Evolutionary conservation across 352 stramenopile species (phyloP).

Genomic region (Phytopythium chamaehyphon): DNA sequence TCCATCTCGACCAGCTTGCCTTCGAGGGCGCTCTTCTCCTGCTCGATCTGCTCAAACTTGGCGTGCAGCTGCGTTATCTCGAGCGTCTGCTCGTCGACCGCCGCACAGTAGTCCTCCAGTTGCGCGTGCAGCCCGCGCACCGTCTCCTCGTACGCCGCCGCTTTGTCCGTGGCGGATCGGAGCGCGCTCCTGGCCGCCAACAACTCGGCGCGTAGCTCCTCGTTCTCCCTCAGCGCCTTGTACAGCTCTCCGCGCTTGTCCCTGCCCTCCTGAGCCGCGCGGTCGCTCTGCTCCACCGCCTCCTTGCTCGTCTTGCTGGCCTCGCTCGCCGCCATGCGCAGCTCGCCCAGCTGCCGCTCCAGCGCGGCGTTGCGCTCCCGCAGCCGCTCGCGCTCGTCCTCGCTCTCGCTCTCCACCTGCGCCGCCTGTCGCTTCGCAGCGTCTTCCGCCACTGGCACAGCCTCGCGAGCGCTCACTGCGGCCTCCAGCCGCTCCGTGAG

Average conservation of each 20-base stretch:
- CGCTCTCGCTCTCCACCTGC: slow-evolving; percentile 9
- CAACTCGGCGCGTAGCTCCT: slow-evolving; percentile 44
- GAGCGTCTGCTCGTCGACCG: slow-evolving; percentile 60
- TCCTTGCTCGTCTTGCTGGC: slow-evolving; percentile 28
- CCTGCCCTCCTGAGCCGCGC: slow-evolving; percentile 35
- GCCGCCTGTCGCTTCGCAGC: slow-evolving; percentile 1
- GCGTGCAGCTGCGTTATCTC: slow-evolving; percentile 60
- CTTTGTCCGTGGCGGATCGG: slow-evolving; percentile 29
- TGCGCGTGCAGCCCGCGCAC: slow-evolving; percentile 48
- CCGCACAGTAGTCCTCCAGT: slow-evolving; percentile 42
- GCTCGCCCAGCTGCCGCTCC: slow-evolving; percentile 26
- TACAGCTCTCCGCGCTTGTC: slow-evolving; percentile 60
- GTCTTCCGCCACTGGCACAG: slow-evolving; percentile 4
- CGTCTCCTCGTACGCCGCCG: slow-evolving; percentile 39
- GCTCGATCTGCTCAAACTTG: slow-evolving; percentile 46
- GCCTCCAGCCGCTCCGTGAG: slow-evolving; percentile 14
- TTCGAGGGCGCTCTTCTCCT: slow-evolving; percentile 50
- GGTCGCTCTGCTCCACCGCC: slow-evolving; percentile 21
- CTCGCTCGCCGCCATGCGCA: slow-evolving; percentile 30
- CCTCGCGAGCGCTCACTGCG: neutral
- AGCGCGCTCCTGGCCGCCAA: slow-evolving; percentile 26
- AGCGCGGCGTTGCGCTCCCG: slow-evolving; percentile 35
- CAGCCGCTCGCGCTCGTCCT: slow-evolving; percentile 14
- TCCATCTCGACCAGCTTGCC: slow-evolving; percentile 75
- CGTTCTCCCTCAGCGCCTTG: slow-evolving; percentile 59